These are phyloP conservation scores for Mycena chlorophos DNA, from an alignment of 768 basidiomycete species.

Conservation along the genomic window DNA sequence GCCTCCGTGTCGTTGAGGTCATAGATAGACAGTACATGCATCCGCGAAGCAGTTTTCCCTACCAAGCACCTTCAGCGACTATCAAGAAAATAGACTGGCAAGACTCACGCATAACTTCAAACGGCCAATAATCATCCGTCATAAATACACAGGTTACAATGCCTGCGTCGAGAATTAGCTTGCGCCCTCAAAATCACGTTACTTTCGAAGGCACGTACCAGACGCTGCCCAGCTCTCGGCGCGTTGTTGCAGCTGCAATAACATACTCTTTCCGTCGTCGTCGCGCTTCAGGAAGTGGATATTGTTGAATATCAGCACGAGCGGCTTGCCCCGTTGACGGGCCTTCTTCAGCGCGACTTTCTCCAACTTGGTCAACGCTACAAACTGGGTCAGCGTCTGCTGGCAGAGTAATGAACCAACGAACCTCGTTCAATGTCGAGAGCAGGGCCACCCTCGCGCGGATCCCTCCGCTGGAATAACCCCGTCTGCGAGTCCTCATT, in stretches of 20 bases:
- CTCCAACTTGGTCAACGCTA: slow-evolving; percentile 79
- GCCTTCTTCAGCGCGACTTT: slow-evolving; percentile 77
- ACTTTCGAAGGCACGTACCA: slow-evolving; percentile 48
- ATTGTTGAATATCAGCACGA: slow-evolving; percentile 84
- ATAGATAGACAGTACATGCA: slow-evolving; percentile 74
- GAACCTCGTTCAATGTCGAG: slow-evolving; percentile 80
- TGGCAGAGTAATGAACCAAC: background rate
- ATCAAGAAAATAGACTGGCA: slow-evolving; percentile 13
- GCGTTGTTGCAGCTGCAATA: slow-evolving; percentile 84
- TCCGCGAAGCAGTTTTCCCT: slow-evolving; percentile 72
- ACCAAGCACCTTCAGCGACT: slow-evolving; percentile 15
- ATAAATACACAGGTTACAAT: slow-evolving; percentile 79
- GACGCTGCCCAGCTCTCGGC: slow-evolving; percentile 86
- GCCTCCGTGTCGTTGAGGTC: slow-evolving; percentile 67
- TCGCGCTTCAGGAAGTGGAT: slow-evolving; percentile 74
- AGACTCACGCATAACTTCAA: slow-evolving; percentile 59
- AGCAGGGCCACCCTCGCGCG: slow-evolving; percentile 78
- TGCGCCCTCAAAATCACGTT: slow-evolving; percentile 6
- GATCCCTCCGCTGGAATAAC: slow-evolving; percentile 80
- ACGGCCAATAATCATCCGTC: slow-evolving; percentile 88
- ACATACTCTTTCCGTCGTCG: slow-evolving; percentile 71
- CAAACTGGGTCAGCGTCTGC: background rate
- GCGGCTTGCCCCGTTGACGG: slow-evolving; percentile 56
- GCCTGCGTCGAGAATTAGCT: slow-evolving; percentile 42
- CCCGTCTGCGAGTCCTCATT: slow-evolving; percentile 81